A percentile compares a stretch with the other conserved stretches of the same genome.
Evolutionary conservation across 192 early-diverging fungal species (phyloP).

Genomic region (Coemansia sp.): DNA sequence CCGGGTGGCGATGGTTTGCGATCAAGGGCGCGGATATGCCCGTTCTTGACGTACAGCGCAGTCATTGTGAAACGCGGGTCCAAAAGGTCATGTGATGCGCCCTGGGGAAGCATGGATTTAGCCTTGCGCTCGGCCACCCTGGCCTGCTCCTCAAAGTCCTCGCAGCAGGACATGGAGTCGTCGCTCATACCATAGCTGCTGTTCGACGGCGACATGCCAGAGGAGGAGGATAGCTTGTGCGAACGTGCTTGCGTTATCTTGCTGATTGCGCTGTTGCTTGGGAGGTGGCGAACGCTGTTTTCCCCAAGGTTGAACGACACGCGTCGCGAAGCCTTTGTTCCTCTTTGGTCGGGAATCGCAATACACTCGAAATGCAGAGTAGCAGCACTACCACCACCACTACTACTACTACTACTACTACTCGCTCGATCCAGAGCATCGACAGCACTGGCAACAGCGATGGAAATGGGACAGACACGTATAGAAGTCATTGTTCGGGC

Average conservation of each 20-base stretch:
- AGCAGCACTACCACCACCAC: not conserved
- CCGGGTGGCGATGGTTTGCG: not conserved
- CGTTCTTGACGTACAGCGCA: slow-evolving; percentile 49
- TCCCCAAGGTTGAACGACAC: slow-evolving; percentile 51
- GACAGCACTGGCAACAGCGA: slow-evolving; percentile 21
- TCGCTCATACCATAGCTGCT: slow-evolving; percentile 6
- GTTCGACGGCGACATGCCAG: slow-evolving; percentile 6
- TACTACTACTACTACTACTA: slow-evolving; percentile 5
- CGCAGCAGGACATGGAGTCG: slow-evolving; percentile 8
- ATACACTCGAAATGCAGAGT: slow-evolving; percentile 6
- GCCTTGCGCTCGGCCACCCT: slow-evolving; percentile 36
- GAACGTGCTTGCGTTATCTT: slow-evolving; percentile 45
- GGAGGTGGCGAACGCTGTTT: slow-evolving; percentile 46
- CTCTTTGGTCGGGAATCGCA: slow-evolving; percentile 20
- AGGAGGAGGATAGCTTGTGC: slow-evolving; percentile 12
- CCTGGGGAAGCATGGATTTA: slow-evolving; percentile 42
- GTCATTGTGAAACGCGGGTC: slow-evolving; percentile 44
- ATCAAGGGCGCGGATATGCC: slow-evolving; percentile 43
- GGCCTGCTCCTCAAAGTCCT: slow-evolving; percentile 18
- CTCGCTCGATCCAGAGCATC: slow-evolving; percentile 3
- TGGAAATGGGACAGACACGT: slow-evolving; percentile 46
- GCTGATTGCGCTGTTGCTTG: slow-evolving; percentile 45
- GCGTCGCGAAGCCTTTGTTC: slow-evolving; percentile 28
- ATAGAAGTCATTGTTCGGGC: slow-evolving; percentile 45
- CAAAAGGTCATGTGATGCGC: slow-evolving; percentile 45